Base-by-base conservation (phyloP, 2,329 filamentous ascomycete genomes). In the Alternaria metachromatica region DNA sequence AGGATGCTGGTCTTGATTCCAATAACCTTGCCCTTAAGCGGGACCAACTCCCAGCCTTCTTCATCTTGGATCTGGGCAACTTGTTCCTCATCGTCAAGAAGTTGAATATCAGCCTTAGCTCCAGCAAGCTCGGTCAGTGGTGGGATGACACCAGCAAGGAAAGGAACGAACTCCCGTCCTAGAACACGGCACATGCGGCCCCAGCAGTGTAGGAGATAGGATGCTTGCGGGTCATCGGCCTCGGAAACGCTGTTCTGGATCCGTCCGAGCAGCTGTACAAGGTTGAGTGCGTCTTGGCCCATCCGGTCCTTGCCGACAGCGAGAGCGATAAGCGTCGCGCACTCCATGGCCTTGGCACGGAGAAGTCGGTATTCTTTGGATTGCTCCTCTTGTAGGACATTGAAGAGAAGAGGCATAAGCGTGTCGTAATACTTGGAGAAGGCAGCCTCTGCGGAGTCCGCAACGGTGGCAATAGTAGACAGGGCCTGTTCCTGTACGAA, bases 131-230 rank as follows among this genome's bases (percentile, higher is more conserved):
- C 91, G 62, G 97, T 87, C 60, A 99, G 86, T 20, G 96, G 96
- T 7, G 95, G 95, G 89, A 99, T 98, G 66, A 99, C 96, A 54
- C 89, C 94, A 41, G 91, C 89, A 58, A 99, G 86, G 85, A 96
- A 99, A 15, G 94, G 94, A 12, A 98, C 86, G 81, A 99, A 99
- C 73, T 97, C 94, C 51, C 88, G 84, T 20, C 92, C 94, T 67
- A 99, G 87, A 28, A 99, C 95, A 69, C 96, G 91, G 82, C 95
- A 98, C 96, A 99, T 99, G 53, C 96, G 90, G 56, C 96, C 96
- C 96, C 96, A 99, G 84, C 96, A 99, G 85, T 99, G 96, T 82
- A 99, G 92, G 37, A 99, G 87, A 80, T 99, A 99, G 75, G 97
- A 95, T 15, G 94, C 92, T 81, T 99, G 96, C 43, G 96, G 96